phyloP scores from a whole-genome alignment of 1,284 basidiomycete genomes.

The Fomitopsis pinicola region DNA sequence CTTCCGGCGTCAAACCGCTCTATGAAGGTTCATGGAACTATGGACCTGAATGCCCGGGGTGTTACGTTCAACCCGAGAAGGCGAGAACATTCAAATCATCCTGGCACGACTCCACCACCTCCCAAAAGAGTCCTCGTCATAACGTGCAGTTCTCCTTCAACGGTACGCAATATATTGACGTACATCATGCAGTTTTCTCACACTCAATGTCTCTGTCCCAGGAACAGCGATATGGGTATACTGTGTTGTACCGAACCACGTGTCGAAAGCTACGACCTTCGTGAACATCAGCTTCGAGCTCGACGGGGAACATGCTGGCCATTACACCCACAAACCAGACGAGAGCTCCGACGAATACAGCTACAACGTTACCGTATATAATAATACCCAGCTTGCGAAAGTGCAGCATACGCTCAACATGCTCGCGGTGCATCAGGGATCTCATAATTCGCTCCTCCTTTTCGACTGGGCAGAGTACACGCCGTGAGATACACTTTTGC shows the following conservation, averaged over 20 bases:
- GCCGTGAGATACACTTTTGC: too few relatives aligned
- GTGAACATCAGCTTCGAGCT: background rate
- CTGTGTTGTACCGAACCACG: background rate
- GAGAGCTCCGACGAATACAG: background rate
- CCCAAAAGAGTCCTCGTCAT: background rate
- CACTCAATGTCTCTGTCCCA: background rate
- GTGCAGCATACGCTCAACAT: background rate
- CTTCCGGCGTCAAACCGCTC: slow-evolving; percentile 8
- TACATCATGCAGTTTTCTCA: background rate
- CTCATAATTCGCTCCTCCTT: too few relatives aligned
- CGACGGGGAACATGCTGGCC: background rate
- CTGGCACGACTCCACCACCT: background rate
- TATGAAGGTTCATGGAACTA: slow-evolving; percentile 12
- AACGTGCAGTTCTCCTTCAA: background rate
- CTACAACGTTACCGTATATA: background rate
- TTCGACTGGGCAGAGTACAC: too few relatives aligned
- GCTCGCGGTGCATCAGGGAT: too few relatives aligned
- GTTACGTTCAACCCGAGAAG: background rate
- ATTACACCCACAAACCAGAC: background rate
- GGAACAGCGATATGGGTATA: slow-evolving; percentile 2
- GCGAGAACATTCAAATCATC: background rate
- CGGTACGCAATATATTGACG: background rate
- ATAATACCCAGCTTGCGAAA: background rate
- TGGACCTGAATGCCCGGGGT: background rate
- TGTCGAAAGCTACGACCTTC: background rate